A percentile compares a stretch with the other conserved stretches of the same genome.
Conservation (phyloP, 2,329 filamentous ascomycete genomes). For the Pyricularia sp. region DNA sequence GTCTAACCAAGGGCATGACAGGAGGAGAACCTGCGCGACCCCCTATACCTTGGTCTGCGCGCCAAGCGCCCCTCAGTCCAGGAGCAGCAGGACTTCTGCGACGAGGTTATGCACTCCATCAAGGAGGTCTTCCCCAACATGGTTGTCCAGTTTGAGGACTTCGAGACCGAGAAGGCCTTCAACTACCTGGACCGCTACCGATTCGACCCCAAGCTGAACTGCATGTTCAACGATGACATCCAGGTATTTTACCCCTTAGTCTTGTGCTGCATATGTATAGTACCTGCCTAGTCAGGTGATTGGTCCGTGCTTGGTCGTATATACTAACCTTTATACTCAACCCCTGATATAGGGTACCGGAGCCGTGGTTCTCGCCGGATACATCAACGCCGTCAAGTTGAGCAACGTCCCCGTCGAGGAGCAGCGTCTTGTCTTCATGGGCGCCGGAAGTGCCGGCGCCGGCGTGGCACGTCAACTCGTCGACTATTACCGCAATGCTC, state of each 20-base stretch:
- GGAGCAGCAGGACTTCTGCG: constrained; percentile 85
- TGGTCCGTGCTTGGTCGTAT: too few species aligned
- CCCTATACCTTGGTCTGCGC: constrained; percentile 83
- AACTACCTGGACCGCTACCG: constrained; percentile 86
- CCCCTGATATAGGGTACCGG: constrained; percentile 62
- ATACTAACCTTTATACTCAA: not conserved
- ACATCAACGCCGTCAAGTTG: constrained; percentile 67
- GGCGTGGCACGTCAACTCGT: constrained; percentile 97
- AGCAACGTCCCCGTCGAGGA: constrained; percentile 80
- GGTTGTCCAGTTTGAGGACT: constrained; percentile 92
- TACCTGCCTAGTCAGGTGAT: too few species aligned
- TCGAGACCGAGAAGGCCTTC: constrained; percentile 89
- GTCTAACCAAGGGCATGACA: not conserved
- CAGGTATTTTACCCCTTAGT: constrained; percentile 22
- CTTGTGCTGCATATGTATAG: not conserved
- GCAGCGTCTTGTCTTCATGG: constrained; percentile 92
- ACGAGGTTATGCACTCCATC: constrained; percentile 91
- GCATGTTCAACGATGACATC: constrained; percentile 96
- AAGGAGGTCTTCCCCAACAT: constrained; percentile 61
- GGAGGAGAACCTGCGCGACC: constrained; percentile 55
- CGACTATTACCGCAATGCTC: constrained; percentile 80
- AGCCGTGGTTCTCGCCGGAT: constrained; percentile 84
- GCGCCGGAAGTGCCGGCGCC: constrained; percentile 89
- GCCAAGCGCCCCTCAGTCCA: constrained; percentile 68
- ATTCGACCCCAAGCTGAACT: constrained; percentile 57